These are phyloP conservation scores for Colletotrichum magnum DNA, from an alignment of 2,329 filamentous ascomycete genomes.

Conservation along the genomic window DNA sequence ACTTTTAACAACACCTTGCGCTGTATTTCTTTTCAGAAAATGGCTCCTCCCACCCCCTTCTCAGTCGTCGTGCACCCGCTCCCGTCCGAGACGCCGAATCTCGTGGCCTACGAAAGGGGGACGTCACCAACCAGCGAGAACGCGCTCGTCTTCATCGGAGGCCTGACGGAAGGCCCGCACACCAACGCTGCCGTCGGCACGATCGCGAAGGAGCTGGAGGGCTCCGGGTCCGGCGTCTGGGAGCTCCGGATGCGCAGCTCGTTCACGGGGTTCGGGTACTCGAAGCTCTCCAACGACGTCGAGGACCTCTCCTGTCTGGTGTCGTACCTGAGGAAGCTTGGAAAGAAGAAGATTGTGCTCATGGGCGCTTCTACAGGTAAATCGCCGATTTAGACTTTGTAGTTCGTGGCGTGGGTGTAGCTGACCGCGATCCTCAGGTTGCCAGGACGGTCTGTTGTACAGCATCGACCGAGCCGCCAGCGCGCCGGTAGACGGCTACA, in stretches of 20 bases:
- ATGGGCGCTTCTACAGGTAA: slow-evolving; percentile 54
- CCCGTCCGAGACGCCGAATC: neutral
- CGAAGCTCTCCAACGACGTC: slow-evolving; percentile 65
- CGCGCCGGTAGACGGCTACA: slow-evolving; percentile 76
- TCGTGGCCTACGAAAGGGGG: slow-evolving; percentile 1
- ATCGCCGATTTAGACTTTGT: too few relatives aligned
- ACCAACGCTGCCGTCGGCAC: slow-evolving; percentile 69
- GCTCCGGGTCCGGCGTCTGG: slow-evolving; percentile 64
- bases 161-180: slow-evolving; percentile 78
- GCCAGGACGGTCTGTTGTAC: slow-evolving; percentile 72
- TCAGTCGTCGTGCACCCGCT: neutral
- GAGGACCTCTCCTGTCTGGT: slow-evolving; percentile 67
- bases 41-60: neutral
- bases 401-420: too few relatives aligned
- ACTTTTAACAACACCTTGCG: neutral
- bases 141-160: slow-evolving; percentile 78
- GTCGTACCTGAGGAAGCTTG: slow-evolving; percentile 64
- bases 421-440: slow-evolving; percentile 53
- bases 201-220: slow-evolving; percentile 60
- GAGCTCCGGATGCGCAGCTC: slow-evolving; percentile 69
- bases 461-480: slow-evolving; percentile 54
- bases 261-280: slow-evolving; percentile 65
- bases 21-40: neutral
- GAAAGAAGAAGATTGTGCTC: slow-evolving; percentile 65
- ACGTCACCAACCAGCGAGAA: slow-evolving; percentile 51